A percentile compares a stretch with the other conserved stretches of the same genome.
phyloP scores from a whole-genome alignment of 2,329 filamentous ascomycete species.

The Fusarium pininemorale region DNA sequence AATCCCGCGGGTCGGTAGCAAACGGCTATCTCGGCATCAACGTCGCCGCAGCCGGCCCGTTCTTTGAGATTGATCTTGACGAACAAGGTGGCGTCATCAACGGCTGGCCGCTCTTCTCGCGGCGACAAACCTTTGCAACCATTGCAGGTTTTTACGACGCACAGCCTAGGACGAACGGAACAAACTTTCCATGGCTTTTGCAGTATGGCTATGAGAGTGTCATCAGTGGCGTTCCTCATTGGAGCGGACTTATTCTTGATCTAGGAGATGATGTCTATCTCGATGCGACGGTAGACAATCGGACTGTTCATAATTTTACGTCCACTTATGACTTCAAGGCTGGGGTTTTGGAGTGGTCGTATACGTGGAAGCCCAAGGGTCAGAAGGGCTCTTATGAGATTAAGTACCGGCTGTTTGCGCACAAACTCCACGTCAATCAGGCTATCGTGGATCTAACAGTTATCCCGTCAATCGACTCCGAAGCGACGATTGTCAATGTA shows the following conservation, averaged over 20 bases:
- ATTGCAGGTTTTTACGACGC: not conserved
- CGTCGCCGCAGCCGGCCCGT: not conserved
- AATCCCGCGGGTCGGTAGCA: not conserved
- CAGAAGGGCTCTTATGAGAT: not conserved
- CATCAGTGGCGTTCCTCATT: not conserved
- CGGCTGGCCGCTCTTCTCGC: conserved; percentile 1
- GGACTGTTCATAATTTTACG: not conserved
- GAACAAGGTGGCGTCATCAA: not conserved
- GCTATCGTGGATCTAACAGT: not conserved
- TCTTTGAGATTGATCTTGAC: not conserved
- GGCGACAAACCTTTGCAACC: not conserved
- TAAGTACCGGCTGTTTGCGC: not conserved
- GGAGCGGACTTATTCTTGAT: not conserved
- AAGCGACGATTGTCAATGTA: not conserved
- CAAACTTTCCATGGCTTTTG: not conserved
- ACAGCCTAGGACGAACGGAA: not conserved
- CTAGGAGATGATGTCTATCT: not conserved
- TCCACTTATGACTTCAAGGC: not conserved
- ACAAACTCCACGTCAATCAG: not conserved
- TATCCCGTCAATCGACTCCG: not conserved
- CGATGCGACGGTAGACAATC: not conserved
- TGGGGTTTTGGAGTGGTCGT: not conserved
- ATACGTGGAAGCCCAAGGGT: not conserved
- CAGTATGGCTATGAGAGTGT: conserved; percentile 9
- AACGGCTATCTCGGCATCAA: conserved; percentile 10